Evolutionary conservation across 331 rosid genomes (phyloP).

Genomic region (Prunus yedoensis): DNA sequence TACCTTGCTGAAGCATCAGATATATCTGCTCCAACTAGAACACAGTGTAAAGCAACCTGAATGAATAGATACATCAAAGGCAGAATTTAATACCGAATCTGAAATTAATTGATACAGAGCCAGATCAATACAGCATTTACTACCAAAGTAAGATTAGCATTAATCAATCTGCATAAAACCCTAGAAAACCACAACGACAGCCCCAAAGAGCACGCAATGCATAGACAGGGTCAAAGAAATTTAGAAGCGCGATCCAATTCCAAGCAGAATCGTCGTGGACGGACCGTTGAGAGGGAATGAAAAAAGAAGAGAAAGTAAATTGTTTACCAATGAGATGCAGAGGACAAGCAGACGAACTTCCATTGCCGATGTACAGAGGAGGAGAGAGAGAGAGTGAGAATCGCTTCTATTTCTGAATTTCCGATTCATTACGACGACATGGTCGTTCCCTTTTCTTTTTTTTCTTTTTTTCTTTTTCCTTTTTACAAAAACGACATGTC

Average conservation of each 20-base stretch:
- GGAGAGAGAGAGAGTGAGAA: background rate
- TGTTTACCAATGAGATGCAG: slow-evolving; percentile 43
- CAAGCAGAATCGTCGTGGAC: background rate
- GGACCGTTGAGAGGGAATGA: background rate
- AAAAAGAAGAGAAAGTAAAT: slow-evolving; percentile 1
- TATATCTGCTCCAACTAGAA: slow-evolving; percentile 29
- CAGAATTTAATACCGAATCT: slow-evolving; percentile 14
- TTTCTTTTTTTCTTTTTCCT: no score
- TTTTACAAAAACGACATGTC: no score
- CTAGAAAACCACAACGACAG: background rate
- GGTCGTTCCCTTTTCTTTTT: background rate
- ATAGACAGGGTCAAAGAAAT: background rate
- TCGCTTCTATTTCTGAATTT: background rate
- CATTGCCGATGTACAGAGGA: slow-evolving; percentile 24
- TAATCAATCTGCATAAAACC: slow-evolving; percentile 12
- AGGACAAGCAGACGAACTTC: slow-evolving; percentile 31
- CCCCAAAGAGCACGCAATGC: background rate
- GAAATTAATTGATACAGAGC: background rate
- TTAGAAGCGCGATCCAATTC: slow-evolving; percentile 4
- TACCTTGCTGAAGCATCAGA: slow-evolving; percentile 48
- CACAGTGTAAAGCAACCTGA: slow-evolving; percentile 46
- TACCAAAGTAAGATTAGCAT: background rate
- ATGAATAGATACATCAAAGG: slow-evolving; percentile 15
- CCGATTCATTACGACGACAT: background rate
- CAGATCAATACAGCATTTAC: background rate